Base-by-base conservation (phyloP, 202 grass and related monocot genomes). In the Carex sylvatica region DNA sequence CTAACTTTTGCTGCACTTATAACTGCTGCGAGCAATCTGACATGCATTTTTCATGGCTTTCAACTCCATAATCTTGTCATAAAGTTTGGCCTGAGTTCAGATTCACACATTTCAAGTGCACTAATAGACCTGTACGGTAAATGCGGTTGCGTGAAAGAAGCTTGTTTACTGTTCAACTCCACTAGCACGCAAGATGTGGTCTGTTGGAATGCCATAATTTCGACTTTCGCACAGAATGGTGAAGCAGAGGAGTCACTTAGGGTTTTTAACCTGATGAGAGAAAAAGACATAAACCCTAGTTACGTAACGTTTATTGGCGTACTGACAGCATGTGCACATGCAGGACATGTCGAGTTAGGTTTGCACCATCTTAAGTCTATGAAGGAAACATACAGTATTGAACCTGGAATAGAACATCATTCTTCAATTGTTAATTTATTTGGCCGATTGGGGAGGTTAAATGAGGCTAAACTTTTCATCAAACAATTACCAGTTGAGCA, bases 81-180 rank as follows among this genome's bases (percentile, higher is more conserved):
- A 76, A 97, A 93, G 85, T 87, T 46, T 83, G 87, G 93, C 59
- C 18, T 83, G 26, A 53, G 84, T 65, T 83, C 40, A 47, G 86
- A 91, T 82, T 80, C 85, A 44, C 91, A 93, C 86, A 87, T 97
- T 69, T 93, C 81, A 74, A 97, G 91, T 87, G 81, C 91, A 38
- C 89, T 97, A 75, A 85, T 89, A 80, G 91, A 97, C 87, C 86
- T 97, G 88, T 93, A 97, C 81, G 93, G 90, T 73, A 97, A 97
- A 78, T 97, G 93, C 23, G 93, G 93, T 70, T 93, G 83, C 55
- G 86, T 89, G 31, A 80, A 85, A 85, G 83, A 97, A 84, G 87
- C 91, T 62, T 85, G 89, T 87, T 9, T 35, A 54, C 59, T 97
- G 73, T 97, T 97, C 85, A 89, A 88, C 53, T 91, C 89, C 76